Percentiles rank a stretch among this genome's conserved stretches.
phyloP scores from a whole-genome alignment of 2,329 filamentous ascomycete species.

The Fusarium sp. region DNA sequence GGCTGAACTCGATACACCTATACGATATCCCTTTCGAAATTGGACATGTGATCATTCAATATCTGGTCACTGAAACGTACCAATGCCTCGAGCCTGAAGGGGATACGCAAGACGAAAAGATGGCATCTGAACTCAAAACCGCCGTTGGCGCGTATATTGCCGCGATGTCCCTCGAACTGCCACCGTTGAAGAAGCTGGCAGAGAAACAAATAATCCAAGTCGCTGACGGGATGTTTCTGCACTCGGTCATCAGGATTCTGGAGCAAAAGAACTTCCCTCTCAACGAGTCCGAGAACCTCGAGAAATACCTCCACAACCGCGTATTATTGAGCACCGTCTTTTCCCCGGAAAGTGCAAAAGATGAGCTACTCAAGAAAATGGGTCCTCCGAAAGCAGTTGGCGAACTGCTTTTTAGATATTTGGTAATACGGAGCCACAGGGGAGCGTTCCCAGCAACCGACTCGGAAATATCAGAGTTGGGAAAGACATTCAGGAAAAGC shows the following conservation, averaged over 20 bases:
- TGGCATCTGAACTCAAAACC: not conserved
- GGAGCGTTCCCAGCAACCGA: no score
- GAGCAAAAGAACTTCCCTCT: not conserved
- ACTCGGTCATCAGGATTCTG: not conserved
- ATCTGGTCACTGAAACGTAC: not conserved
- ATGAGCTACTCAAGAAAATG: no score
- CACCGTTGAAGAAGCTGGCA: not conserved
- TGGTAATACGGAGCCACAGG: no score
- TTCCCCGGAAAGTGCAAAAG: no score
- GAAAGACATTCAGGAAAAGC: no score
- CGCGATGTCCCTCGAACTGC: not conserved
- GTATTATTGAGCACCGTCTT: no score
- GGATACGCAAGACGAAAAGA: not conserved
- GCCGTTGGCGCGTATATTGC: not conserved
- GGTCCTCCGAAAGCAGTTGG: no score
- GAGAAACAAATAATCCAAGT: not conserved
- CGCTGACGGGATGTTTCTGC: not conserved
- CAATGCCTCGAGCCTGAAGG: not conserved
- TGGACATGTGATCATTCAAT: constrained; percentile 4
- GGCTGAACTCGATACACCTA: no score
- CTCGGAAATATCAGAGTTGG: no score
- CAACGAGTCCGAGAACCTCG: no score
- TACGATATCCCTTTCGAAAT: not conserved
- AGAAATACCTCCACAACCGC: no score
- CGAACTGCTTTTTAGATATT: no score